A percentile compares a stretch with the other conserved stretches of the same genome.
Conservation (phyloP, 2,329 filamentous ascomycete genomes). For the Neophaeococcomyces mojaviensis region DNA sequence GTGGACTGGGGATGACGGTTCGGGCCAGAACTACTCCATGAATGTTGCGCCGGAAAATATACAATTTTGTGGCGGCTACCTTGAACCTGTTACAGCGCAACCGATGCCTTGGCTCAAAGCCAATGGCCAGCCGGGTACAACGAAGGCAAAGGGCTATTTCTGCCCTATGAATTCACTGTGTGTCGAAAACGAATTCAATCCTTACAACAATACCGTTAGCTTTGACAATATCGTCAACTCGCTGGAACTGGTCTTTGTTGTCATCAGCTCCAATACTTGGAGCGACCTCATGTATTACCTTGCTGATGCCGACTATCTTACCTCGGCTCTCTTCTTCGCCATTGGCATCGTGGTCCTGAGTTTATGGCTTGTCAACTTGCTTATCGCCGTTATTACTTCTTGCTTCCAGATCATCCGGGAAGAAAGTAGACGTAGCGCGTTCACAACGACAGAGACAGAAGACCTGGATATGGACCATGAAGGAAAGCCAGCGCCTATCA, state of each 20-base stretch:
- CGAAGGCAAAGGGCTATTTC: constrained; percentile 69
- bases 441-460: constrained; percentile 65
- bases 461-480: constrained; percentile 22
- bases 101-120: constrained; percentile 61
- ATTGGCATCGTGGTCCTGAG: constrained; percentile 79
- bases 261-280: constrained; percentile 98
- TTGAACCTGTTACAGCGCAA: constrained; percentile 52
- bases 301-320: constrained; percentile 82
- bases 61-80: constrained; percentile 80
- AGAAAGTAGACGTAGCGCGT: constrained; percentile 89
- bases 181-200: constrained; percentile 63
- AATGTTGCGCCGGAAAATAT: constrained; percentile 51
- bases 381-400: constrained; percentile 94
- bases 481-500: constrained; percentile 28
- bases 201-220: constrained; percentile 76
- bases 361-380: constrained; percentile 90
- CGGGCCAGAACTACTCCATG: constrained; percentile 31
- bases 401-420: constrained; percentile 98
- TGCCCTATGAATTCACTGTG: constrained; percentile 81
- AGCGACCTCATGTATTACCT: constrained; percentile 91
- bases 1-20: constrained; percentile 58
- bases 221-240: constrained; percentile 95
- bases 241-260: constrained; percentile 87
- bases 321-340: constrained; percentile 70
- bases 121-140: constrained; percentile 46